Evolutionary conservation across 805 yeast species (phyloP), one percentile per base, ranked within the genome.

Genomic region (Candida gorgasii): DNA sequence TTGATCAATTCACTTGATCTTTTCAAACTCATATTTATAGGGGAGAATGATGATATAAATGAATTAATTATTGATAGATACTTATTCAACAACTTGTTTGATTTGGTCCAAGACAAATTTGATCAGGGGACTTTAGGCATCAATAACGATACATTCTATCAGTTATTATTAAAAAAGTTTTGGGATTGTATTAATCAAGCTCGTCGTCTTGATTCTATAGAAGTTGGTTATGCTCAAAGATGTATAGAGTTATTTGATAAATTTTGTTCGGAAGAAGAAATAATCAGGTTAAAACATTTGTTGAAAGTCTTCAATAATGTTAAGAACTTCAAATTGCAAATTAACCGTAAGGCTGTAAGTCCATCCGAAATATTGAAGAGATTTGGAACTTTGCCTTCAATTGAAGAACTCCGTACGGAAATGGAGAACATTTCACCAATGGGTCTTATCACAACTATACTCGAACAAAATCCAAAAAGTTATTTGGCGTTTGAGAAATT

Each of bases 401-500:
- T 27, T 9, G 51, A 49, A 18, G 52, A 45, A 29, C 36, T 46
- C 14, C 40, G 40, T 14, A 40, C 37, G 6, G 45, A 39, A 36
- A 8, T 36, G 12, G 51, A 43, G 14, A 16, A 35, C 24, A 48
- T 51, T 2, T 54, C 69, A 12, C 67, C 74, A 1, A 48, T 66
- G 20, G 59, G 56, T 1, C 46, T 79, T 22, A 60, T 76, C 0
- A 62, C 73, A 7, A 54, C 62, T 16, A 59, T 79, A 2, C 55
- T 84, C 12, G 86, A 81, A 47, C 64, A 78, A 30, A 83, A 84
- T 53, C 69, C 74, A 0, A 61, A 62, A 9, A 67, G 82, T 2
- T 82, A 81, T 49, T 52, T 63, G 36, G 70, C 78, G 5, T 55
- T 63, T 17, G 70, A 67, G 2, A 62, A 65, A 31, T 58, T 82